Base-by-base conservation (phyloP, 192 early-diverging fungal species). In the Dissophora ornata region DNA sequence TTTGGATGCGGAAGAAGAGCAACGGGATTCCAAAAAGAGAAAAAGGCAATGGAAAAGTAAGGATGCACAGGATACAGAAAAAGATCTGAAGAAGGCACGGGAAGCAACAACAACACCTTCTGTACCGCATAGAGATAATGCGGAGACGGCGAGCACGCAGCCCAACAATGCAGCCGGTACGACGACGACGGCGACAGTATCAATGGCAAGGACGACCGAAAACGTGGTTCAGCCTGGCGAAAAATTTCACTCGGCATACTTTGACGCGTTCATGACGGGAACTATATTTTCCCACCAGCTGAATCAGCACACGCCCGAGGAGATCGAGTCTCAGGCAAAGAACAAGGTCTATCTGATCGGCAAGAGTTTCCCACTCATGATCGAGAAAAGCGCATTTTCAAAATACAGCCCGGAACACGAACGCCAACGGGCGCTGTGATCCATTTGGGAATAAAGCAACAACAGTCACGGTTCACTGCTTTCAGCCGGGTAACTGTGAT, bases 221-320 rank as follows among this genome's bases (percentile, higher is more conserved):
- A 79, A 49, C 22, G 48, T 18, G 48, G 61, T 38, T 1, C 59
- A 47, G 41, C 64, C 63, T 34, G 44, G 50, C 38, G 80, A 88
- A 79, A 88, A 82, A 34, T 93, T 92, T 58, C 96, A 98, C 68
- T 93, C 93, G 1, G 96, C 97, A 3, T 90, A 91, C 61, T 97
- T 93, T 83, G 97, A 99, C 69, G 92, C 97, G 4, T 99, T 88
- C 81, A 99, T 99, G 97, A 99, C 97, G 0, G 97, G 94, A 2
- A 97, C 84, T 30, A 85, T 96, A 24, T 95, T 93, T 67, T 88
- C 87, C 49, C 87, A 88, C 41, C 85, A 95, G 40, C 48, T 85
- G 30, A 81, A 71, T 46, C 62, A 80, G 34, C 81, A 88, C 73
- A 21, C 16, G 25, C 16, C 38, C 1, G 57, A 55, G 13, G 36